Evolutionary conservation across 2,329 filamentous ascomycete species (phyloP).

Genomic region (Fusarium setosum): DNA sequence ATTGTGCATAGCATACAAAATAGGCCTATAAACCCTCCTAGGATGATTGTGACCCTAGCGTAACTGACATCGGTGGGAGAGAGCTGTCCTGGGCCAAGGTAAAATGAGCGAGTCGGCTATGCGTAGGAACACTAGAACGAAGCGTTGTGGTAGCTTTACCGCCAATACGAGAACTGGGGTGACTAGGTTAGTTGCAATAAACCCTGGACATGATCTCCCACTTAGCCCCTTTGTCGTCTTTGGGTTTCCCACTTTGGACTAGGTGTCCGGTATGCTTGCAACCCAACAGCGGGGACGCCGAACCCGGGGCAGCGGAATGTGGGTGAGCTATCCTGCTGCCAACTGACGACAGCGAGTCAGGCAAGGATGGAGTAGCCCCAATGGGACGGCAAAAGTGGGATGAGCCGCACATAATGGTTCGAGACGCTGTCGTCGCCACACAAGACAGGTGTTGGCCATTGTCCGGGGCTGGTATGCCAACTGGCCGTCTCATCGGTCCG

Average conservation of each 20-base stretch:
- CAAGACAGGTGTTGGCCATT: background rate
- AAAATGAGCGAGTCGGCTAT: background rate
- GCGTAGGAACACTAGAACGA: background rate
- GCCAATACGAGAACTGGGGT: background rate
- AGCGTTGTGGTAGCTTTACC: background rate
- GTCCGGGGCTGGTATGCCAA: background rate
- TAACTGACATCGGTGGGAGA: too few species aligned
- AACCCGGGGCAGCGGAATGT: background rate
- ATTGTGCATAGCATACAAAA: too few species aligned
- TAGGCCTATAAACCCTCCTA: too few species aligned
- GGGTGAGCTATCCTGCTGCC: background rate
- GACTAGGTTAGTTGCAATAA: background rate
- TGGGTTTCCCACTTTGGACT: background rate
- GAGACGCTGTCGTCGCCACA: background rate
- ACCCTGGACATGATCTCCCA: conserved; percentile 2
- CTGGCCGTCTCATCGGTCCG: too few species aligned
- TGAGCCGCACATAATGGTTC: too few species aligned
- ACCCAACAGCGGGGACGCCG: background rate
- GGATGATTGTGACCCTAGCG: too few species aligned
- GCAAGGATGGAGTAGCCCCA: background rate
- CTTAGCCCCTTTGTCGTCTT: background rate
- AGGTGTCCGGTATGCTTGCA: background rate
- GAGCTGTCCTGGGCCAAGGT: too few species aligned
- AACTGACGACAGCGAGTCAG: background rate
- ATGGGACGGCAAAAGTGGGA: too few species aligned